Evolutionary conservation across 768 basidiomycete species (phyloP), one percentile per base, ranked within the genome.

Genomic region (Tubosaeta sp.): DNA sequence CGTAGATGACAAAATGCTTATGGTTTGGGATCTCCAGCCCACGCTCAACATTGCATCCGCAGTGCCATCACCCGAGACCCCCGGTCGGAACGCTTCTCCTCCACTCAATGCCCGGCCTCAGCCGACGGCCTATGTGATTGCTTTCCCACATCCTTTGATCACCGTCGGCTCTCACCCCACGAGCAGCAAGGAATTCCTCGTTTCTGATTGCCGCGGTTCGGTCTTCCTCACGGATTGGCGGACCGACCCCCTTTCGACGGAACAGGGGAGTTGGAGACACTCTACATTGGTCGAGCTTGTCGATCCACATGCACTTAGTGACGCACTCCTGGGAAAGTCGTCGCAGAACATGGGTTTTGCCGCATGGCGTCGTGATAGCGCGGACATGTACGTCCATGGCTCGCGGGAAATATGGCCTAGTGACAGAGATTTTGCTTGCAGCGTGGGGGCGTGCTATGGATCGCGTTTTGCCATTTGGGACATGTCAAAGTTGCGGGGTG

Each of bases 11-110:
- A 87, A 82, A 64, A 85, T 86, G 79, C 77, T 90, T 35, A 86
- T 90, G 82, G 82, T 91, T 7, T 91, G 90, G 90, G 88, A 91
- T 68, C 76, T 92, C n/a, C 73, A 78, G 59, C 88, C 89, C 0
- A 63, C 73, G 33, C 50, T 76, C 43, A 69, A 79, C 49, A 71
- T 78, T 39, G 65, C 74, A 33, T 76, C 81, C 12, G 61, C 58
- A 19, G 57, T 59, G 13, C 66, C 70, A 19, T 64, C 52, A 59
- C 66, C 74, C 41, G 68, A 67, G n/a, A 53, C 56, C 38, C 70
- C 68, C 3, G 63, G 61, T 31, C 60, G 65, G 16, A 54, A 61
- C 22, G 59, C 60, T 42, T 65, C 73, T 14, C 67, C 71, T 14
- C 62, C 62, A 5, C 61, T 67, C 22, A 42, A 33, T 44, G 52